Evolutionary conservation across 179 eudicot species (phyloP).

Genomic region (Actinidia chinensis): DNA sequence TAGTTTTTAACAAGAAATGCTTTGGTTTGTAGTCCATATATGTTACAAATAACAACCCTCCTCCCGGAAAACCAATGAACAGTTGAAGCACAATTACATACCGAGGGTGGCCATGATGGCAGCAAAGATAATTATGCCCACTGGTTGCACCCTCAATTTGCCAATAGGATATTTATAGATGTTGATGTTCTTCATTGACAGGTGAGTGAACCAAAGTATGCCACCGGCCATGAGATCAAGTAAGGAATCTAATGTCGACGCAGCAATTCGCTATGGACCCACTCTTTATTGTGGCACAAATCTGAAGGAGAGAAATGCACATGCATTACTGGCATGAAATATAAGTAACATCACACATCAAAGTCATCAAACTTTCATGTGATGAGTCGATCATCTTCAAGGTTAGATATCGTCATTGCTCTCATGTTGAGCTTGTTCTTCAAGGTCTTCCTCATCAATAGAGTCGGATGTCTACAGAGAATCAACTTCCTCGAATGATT

Average conservation of each 20-base stretch:
- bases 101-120: slow-evolving; percentile 98
- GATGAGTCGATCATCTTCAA: too few species aligned
- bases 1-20: too few species aligned
- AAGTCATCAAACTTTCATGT: too few species aligned
- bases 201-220: slow-evolving; percentile 92
- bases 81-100: slow-evolving; percentile 23
- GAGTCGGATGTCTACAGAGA: slow-evolving; percentile 40
- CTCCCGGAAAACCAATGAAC: neutral
- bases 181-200: slow-evolving; percentile 78
- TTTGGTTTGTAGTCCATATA: too few species aligned
- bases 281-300: slow-evolving; percentile 69
- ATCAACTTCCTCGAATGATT: slow-evolving; percentile 82
- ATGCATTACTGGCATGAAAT: neutral
- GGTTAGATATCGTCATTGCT: slow-evolving; percentile 89
- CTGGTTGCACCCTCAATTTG: slow-evolving; percentile 93
- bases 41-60: too few species aligned
- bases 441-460: slow-evolving; percentile 49
- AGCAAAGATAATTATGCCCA: slow-evolving; percentile 89
- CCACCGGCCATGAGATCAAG: slow-evolving; percentile 94
- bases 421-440: slow-evolving; percentile 69
- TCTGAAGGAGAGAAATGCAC: slow-evolving; percentile 33
- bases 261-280: slow-evolving; percentile 95
- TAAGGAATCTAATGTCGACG: slow-evolving; percentile 91
- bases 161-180: slow-evolving; percentile 94
- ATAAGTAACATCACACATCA: too few species aligned